These are phyloP conservation scores for Endogone sp. DNA, from an alignment of 192 early-diverging fungal species.

Conservation along the genomic window DNA sequence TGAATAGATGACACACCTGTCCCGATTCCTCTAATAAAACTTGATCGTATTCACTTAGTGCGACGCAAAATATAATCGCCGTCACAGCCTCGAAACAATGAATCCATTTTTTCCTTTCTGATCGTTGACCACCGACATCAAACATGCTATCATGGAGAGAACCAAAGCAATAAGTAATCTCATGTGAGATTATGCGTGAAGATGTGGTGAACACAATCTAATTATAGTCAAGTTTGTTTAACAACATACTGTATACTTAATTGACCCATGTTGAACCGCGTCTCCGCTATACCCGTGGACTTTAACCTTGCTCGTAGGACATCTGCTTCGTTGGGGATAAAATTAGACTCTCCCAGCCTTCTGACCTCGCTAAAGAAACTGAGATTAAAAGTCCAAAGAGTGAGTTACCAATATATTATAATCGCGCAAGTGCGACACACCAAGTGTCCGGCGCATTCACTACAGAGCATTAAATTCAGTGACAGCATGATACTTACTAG, in stretches of 20 bases:
- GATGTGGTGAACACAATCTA: background rate
- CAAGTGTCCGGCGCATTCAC: background rate
- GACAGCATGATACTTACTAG: constrained; percentile 62
- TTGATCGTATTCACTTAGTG: constrained; percentile 85
- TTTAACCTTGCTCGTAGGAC: constrained; percentile 95
- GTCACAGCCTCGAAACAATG: constrained; percentile 73
- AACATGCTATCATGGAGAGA: constrained; percentile 48
- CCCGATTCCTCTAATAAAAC: constrained; percentile 70
- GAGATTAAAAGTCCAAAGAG: constrained; percentile 1
- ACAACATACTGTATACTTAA: constrained; percentile 78
- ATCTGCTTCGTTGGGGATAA: constrained; percentile 90
- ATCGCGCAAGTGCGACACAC: constrained; percentile 1
- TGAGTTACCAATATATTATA: background rate
- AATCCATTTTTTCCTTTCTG: constrained; percentile 73
- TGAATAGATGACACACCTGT: constrained; percentile 22
- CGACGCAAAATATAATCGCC: constrained; percentile 83
- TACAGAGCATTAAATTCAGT: background rate
- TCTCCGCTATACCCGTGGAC: constrained; percentile 97
- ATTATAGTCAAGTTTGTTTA: background rate
- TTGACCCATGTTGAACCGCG: constrained; percentile 87
- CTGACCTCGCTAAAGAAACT: constrained; percentile 91
- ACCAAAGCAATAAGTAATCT: background rate
- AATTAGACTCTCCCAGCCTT: constrained; percentile 78
- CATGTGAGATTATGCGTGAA: no score
- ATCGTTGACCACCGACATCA: constrained; percentile 72